Conservation (phyloP, 2,329 filamentous ascomycete genomes). For the Sclerotiophoma versabilis region DNA sequence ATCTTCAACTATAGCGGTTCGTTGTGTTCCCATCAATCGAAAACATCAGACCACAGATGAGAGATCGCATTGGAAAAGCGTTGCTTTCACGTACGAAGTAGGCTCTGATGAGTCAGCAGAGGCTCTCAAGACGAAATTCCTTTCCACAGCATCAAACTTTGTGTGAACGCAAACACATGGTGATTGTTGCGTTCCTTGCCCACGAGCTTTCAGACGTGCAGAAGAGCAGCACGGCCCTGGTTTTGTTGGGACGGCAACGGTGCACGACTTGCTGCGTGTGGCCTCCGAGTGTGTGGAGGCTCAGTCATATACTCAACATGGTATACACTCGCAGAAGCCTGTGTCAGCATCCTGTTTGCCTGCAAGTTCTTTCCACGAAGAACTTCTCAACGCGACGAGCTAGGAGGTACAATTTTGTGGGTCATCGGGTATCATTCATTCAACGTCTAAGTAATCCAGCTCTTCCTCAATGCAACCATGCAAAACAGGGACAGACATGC, state of each 20-base stretch:
- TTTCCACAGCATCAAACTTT: conserved; percentile 31
- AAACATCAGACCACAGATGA: conserved; percentile 27
- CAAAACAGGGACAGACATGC: not conserved
- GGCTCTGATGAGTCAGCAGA: conserved; percentile 37
- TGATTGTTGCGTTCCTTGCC: conserved; percentile 37
- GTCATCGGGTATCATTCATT: conserved; percentile 20
- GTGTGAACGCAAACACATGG: conserved; percentile 36
- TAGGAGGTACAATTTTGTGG: not conserved
- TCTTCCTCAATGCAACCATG: not conserved
- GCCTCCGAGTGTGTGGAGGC: conserved; percentile 2
- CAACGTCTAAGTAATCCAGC: not conserved
- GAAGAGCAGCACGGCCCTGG: not conserved
- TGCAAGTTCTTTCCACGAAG: too few relatives aligned
- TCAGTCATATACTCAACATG: not conserved
- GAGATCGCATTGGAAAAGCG: conserved; percentile 35
- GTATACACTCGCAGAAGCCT: not conserved
- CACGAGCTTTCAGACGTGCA: conserved; percentile 32
- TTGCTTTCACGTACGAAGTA: conserved; percentile 30
- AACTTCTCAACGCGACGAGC: too few relatives aligned
- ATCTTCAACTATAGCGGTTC: conserved; percentile 1
- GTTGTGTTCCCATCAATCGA: conserved; percentile 24
- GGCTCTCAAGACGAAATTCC: conserved; percentile 22
- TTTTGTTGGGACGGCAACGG: not conserved
- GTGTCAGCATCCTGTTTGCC: not conserved
- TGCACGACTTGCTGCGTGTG: not conserved